Evolutionary conservation across 169 alveolate species (phyloP), one percentile per base, ranked within the genome.

Genomic region (Plasmodium yoelii): DNA sequence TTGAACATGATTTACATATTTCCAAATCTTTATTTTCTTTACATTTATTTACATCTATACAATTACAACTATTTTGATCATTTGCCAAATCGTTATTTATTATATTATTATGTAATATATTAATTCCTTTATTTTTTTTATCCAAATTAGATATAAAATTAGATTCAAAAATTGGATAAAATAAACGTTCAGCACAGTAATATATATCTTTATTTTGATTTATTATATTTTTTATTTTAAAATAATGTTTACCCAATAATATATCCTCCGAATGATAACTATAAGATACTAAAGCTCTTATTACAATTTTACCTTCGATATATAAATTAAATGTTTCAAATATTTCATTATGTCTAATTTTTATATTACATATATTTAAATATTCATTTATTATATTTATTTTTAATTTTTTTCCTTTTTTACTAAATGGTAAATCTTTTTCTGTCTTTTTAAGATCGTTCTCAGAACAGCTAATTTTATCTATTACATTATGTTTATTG

Each of bases 231-330:
- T 68, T 82, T 42, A 82, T 68, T 28, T 67, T 82, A 69, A 82
- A 82, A 19, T 26, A 47, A 61, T 82, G 84, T 46, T 82, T 86
- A 5, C 90, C 90, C 24, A 82, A 67, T 22, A 72, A n/a, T 47
- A 69, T 26, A 42, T 82, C 90, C 26, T 82, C 86, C 4, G 86
- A 82, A 61, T 53, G 1, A 28, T 56, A 28, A 42, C 22, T 82
- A 15, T 67, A 49, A 8, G 90, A 82, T 1, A 82, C 42, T 28
- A 82, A 18, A 18, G 86, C 90, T 53, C 82, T 49, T 5, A 82
- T 55, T 22, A 47, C 59, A 39, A 82, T 82, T 61, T 82, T 82
- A 18, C 90, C 90, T 47, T 82, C 90, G 12, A 82, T 44, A 70
- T 12, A 68, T 82, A 61, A 49, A 10, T 56, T 34, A 13, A 55